Evolutionary conservation across 441 rosid species (phyloP), one percentile per base, ranked within the genome.

Genomic region (Lepidium campestre): DNA sequence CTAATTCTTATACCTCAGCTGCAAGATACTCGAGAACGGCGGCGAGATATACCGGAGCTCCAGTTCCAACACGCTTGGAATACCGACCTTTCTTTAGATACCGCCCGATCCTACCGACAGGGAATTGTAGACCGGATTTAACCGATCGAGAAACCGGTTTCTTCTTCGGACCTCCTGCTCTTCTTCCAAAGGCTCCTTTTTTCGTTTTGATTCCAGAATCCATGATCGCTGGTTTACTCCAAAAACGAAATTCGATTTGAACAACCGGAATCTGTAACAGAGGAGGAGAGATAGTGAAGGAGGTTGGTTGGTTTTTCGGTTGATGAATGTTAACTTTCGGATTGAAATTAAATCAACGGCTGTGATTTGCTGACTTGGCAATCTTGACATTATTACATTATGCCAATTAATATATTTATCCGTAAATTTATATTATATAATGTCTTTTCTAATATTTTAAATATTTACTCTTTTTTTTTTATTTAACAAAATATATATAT

Each of bases 1-100:
- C 34, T 2, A 17, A 8, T 1, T 3, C 12, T 27, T 9, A 29
- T 52, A 73, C 73, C 65, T 74, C 73, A 29, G 77, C 77, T 0
- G 73, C 73, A 22, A 67, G 77, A 35, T 67, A 74, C 47, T 74
- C 77, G 6, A 74, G 70, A 0, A 74, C 77, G 79, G 91, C 93
- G 18, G 95, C 97, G 23, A 90, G 83, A 50, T 88, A 88, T 15
- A 90, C 85, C 5, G 91, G 97, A 62, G 95, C 95, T 4, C 93
- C 95, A 36, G 81, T 68, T 10, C 93, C 93, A 25, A 67, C 65
- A 46, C 73, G 68, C n/a, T 67, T 55, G 0, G 73, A 67, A 23
- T 74, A 67, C n/a, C 77, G 72, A 45, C 77, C 77, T 56, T 67
- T 67, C 54, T 67, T 75, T 0, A 69, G 70, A 59, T 75, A 75